Percentiles rank a stretch among this genome's conserved stretches.
phyloP scores from a whole-genome alignment of 495 filamentous ascomycete species.

The Stereocaulon alpinum region DNA sequence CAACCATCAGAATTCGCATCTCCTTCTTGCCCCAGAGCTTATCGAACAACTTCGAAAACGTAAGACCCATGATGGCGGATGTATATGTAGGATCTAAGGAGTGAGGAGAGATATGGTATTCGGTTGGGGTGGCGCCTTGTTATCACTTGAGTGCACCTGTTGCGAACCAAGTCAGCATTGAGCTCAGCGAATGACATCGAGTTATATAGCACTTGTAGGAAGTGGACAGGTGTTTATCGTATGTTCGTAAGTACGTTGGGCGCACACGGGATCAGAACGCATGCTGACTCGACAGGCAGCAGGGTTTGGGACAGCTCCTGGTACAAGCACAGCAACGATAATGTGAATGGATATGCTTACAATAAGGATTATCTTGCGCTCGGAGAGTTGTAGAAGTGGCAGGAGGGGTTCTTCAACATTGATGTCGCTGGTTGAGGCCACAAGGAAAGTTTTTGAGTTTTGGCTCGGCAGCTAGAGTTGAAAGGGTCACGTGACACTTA shows the following conservation, averaged over 20 bases:
- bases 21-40: conserved; percentile 98
- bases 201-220: not conserved
- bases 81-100: conserved; percentile 27
- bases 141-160: conserved; percentile 1
- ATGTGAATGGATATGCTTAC: not conserved
- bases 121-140: not conserved
- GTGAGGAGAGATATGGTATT: conserved; percentile 6
- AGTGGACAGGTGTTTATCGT: not conserved
- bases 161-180: not conserved
- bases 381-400: conserved; percentile 2
- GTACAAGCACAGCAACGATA: not conserved
- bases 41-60: conserved; percentile 87
- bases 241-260: conserved; percentile 7
- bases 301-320: not conserved
- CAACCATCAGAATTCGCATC: conserved; percentile 98
- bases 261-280: not conserved
- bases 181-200: not conserved
- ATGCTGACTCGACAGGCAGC: conserved; percentile 1
- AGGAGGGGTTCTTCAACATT: conserved; percentile 4
- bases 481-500: conserved; percentile 4
- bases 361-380: not conserved
- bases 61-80: conserved; percentile 81
- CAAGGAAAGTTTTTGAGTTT: conserved; percentile 12
- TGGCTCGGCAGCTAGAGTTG: conserved; percentile 2
- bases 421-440: conserved; percentile 15